Base-by-base conservation (phyloP, 2,329 filamentous ascomycete species). In the Zasmidium angulare region DNA sequence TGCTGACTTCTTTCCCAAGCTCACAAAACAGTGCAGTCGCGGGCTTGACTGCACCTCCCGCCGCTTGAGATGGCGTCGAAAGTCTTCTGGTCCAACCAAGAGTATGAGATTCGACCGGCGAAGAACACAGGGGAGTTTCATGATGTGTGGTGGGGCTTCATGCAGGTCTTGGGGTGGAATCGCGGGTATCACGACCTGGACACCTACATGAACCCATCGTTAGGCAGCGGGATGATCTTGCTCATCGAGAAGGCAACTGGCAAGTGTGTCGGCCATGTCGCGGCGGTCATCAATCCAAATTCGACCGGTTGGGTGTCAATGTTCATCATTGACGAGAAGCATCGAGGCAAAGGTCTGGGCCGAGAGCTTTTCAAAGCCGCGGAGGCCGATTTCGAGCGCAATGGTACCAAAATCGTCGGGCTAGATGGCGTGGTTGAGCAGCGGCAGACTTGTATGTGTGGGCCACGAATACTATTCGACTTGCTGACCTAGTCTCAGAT, bases 401-500 rank as follows among this genome's bases (percentile, higher is more conserved):
- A 56, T 12, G 62, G 65, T 7, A 69, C 65, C 1, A 56, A 60
- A 1, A 53, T 67, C 21, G 66, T 74, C 36, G 75, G 74, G 10
- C 62, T 77, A 4, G 75, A 77, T 64, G 73, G 68, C 24, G 75
- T 77, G 7, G 56, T 63, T n/a, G 68, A 71, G 61, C 75, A 77
- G 58, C 67, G 70, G n/a, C 50, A 58, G 9, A 76, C 73, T 7
- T 76, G 54, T 63, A 36, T 56, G 61, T 50, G 6, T 24, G 11
- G 12, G 21, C 20, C 10, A 4, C 40, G 2, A 23, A 11, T 2
- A 21, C 10, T 24, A 24, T 24, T 26, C 21, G 47, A 29, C 3
- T 43, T 2, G 43, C 51, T 61, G 46, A 61, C 22, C 10, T n/a
- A 14, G 3, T 17, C 22, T 0, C 48, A 60, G 61, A 77, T 57